phyloP scores from a whole-genome alignment of 106 monocot species.

The Acanthochlamys bracteata region DNA sequence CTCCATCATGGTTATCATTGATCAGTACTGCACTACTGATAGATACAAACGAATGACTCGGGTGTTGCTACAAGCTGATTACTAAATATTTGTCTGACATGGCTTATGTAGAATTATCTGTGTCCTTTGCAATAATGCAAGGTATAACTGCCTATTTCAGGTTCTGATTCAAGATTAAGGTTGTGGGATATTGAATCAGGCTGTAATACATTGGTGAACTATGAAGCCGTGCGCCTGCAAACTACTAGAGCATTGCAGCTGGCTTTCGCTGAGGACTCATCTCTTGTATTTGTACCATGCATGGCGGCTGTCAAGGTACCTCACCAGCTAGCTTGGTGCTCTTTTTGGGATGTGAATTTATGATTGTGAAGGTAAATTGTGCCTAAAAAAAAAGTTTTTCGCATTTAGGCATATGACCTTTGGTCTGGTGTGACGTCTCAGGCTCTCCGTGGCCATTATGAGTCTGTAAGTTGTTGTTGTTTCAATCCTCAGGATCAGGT shows the following conservation, averaged over 20 bases:
- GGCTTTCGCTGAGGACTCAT: constrained; percentile 47
- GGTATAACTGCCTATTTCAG: constrained; percentile 23
- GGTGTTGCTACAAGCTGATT: too few relatives aligned
- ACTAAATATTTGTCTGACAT: too few relatives aligned
- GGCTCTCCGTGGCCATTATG: constrained; percentile 78
- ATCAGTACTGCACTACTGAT: too few relatives aligned
- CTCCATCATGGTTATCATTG: neutral
- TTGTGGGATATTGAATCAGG: constrained; percentile 97
- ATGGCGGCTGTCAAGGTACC: constrained; percentile 68
- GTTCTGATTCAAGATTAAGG: constrained; percentile 80
- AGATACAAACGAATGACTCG: too few relatives aligned
- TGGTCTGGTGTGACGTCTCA: constrained; percentile 57
- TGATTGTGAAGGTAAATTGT: too few relatives aligned
- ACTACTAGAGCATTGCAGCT: constrained; percentile 64
- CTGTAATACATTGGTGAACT: constrained; percentile 81
- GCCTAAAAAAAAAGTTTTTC: too few relatives aligned
- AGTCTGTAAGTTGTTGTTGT: constrained; percentile 73
- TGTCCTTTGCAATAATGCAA: too few relatives aligned
- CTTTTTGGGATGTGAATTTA: constrained; percentile 3
- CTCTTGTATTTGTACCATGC: constrained; percentile 86
- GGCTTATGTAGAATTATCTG: too few relatives aligned
- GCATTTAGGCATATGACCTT: constrained; percentile 64
- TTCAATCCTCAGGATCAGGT: constrained; percentile 75
- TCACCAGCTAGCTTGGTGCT: neutral
- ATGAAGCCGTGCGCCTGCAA: constrained; percentile 69